Base-by-base conservation (phyloP, 805 yeast species). In the Lipomyces kockii region DNA sequence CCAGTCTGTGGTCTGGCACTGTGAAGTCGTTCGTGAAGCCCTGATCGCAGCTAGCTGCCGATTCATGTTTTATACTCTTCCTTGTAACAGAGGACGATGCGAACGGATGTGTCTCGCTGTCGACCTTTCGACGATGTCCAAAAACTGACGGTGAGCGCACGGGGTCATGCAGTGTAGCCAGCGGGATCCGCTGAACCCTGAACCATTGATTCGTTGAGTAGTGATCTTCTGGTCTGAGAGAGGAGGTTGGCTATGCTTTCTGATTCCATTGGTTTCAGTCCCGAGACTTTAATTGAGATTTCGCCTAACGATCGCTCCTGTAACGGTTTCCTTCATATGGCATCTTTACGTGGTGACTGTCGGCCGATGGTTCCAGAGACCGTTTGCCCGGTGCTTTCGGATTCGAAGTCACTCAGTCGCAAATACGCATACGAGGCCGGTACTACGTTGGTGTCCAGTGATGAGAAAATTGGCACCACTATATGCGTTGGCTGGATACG, bases 391-490 rank as follows among this genome's bases (percentile, higher is more conserved):
- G 39, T 35, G 11, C n/a, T 17, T 43, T 17, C 8, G 20, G n/a
- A 17, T n/a, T 17, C n/a, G 49, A 14, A 17, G n/a, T 43, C 49
- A n/a, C 20, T 12, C 11, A n/a, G 60, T 25, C 39, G 58, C 39
- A 35, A 35, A 35, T 12, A 49, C 14, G 22, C 7, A 46, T 54
- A 53, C 27, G 56, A 32, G 64, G 64, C 49, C 32, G 60, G 49
- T 61, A 59, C 46, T 46, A 3, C 27, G 29, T 25, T 27, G 32
- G 53, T 20, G 57, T 37, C 3, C 12, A 17, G 14, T 34, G 25
- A 5, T 37, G 39, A 20, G 62, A 14, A 49, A 22, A 49, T 20
- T 60, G 51, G 35, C 62, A 32, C 57, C 17, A 49, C n/a, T 29
- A 37, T 37, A 37, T 29, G 43, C 17, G 43, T 37, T 49, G 20